Base-by-base conservation (phyloP, 1,284 basidiomycete species). In the Golubevia sp. region DNA sequence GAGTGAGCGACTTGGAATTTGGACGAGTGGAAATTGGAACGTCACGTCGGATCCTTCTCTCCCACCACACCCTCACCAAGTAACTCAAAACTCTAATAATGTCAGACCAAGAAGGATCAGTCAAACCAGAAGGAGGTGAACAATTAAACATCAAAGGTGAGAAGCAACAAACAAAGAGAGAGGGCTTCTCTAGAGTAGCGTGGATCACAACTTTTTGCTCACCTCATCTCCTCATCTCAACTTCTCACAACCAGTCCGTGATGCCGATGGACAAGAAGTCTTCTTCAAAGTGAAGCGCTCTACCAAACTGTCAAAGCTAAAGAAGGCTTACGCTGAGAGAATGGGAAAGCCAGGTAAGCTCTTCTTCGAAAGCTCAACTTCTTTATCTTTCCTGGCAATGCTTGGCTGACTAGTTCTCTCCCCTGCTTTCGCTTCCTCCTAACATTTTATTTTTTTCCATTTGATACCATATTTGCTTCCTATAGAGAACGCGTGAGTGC, bases 231-330 rank as follows among this genome's bases (percentile, higher is more conserved):
- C 3, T 5, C 15, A 5, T n/a, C n/a, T n/a, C n/a, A n/a, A n/a
- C n/a, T n/a, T n/a, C n/a, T n/a, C n/a, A n/a, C n/a, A n/a, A n/a
- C n/a, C n/a, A n/a, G n/a, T n/a, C n/a, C n/a, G n/a, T n/a, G 61
- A 58, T 63, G 20, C 52, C 50, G n/a, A 87, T 23, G 92, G 92
- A 55, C 91, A 95, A 63, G 94, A 97, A 84, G 93, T 97, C 51
- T 97, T 93, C 86, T 97, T 97, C 89, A 97, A 97, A 88, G 97
- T 97, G 86, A 97, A 97, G 87, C 90, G 91, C 76, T 93, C 89
- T 82, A 97, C 94, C 55, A 94, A 92, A 87, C 86, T 97, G 68
- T 92, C 90, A 87, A 97, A 97, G 87, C 89, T 97, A 25, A 90
- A 95, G 86, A 90, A 89, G 71, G 94, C 94, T 24, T 97, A 97